phyloP scores from a whole-genome alignment of 352 stramenopile genomes.

The Phytophthora cactorum region DNA sequence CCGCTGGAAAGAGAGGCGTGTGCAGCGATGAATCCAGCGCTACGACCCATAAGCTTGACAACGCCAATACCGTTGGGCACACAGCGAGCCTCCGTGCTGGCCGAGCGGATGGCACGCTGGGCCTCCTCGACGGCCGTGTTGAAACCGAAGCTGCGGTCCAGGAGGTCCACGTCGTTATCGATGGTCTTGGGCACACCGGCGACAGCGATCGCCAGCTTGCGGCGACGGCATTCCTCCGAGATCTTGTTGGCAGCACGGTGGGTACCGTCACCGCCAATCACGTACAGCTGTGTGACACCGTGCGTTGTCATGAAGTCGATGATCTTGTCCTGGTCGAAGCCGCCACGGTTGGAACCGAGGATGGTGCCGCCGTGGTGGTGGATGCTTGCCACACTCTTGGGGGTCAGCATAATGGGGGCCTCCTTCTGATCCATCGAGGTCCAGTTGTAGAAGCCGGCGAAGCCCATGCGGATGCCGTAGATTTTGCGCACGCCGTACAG shows the following conservation, averaged over 20 bases:
- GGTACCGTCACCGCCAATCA: slow-evolving; percentile 98
- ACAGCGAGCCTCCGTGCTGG: slow-evolving; percentile 94
- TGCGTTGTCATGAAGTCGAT: slow-evolving; percentile 91
- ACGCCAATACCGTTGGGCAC: slow-evolving; percentile 98
- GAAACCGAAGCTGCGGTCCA: slow-evolving; percentile 99
- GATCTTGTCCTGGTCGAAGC: slow-evolving; percentile 98
- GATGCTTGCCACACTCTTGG: slow-evolving; percentile 72
- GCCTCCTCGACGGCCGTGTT: slow-evolving; percentile 97
- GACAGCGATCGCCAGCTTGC: slow-evolving; percentile 93
- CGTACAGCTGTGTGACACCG: slow-evolving; percentile 95
- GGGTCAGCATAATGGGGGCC: slow-evolving; percentile 80
- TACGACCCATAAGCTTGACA: slow-evolving; percentile 99
- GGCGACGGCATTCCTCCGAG: slow-evolving; percentile 70
- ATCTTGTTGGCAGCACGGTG: slow-evolving; percentile 96
- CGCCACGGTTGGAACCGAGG: slow-evolving; percentile 93
- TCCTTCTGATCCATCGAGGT: slow-evolving; percentile 78
- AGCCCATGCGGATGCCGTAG: slow-evolving; percentile 87
- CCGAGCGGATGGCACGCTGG: slow-evolving; percentile 92
- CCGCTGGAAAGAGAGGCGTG: slow-evolving; percentile 97
- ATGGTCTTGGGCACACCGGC: slow-evolving; percentile 99
- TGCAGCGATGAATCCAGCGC: slow-evolving; percentile 96
- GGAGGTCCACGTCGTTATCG: slow-evolving; percentile 99
- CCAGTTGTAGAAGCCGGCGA: slow-evolving; percentile 86
- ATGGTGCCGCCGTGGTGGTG: slow-evolving; percentile 95
- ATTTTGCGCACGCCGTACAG: slow-evolving; percentile 87